Base-by-base conservation (phyloP, 768 basidiomycete genomes). In the Gloeostereum incarnatum region DNA sequence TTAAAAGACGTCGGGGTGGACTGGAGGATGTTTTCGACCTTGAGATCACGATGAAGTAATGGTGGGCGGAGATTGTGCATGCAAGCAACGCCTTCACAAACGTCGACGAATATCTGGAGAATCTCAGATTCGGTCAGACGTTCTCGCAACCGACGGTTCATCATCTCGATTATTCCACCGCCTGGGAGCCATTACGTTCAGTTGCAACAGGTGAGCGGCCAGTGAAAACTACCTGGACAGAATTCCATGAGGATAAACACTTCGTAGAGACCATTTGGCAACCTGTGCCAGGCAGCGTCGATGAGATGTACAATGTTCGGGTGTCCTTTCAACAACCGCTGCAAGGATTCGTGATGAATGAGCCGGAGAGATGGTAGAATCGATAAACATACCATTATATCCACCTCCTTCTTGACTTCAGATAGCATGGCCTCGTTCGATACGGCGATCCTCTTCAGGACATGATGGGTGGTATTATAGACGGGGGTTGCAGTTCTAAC, bases 181-280 rank as follows among this genome's bases (percentile, higher is more conserved):
- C 92, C 92, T 90, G 46, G 10, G 38, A 26, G 31, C 19, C 26
- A 36, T 39, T 46, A 33, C 24, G 32, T 32, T 8, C 31, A 36
- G 24, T 23, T 37, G 24, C 14, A 31, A 17, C 14, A 13, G 6
- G 7, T 36, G 23, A 20, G 35, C 13, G 16, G 9, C 7, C 11
- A 8, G 36, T 39, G 35, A 20, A 31, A 61, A 72, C 46, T 53
- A 81, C 92, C 93, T 45, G 89, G 71, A 57, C 91, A 94, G 58
- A 82, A 96, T 56, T 99, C 96, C 96, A 99, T 99, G 44, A 99
- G 72, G 56, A 99, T 98, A 56, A 96, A 96, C 13, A 98, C 93
- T 59, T 98, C 96, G 52, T 84, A 91, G 33, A 77, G 72, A 21
- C 88, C 89, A 50, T 80, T 83, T 4, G 88, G 67, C 57, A 88